Base-by-base conservation (phyloP, 2,329 filamentous ascomycete species). In the Cordyceps militaris region DNA sequence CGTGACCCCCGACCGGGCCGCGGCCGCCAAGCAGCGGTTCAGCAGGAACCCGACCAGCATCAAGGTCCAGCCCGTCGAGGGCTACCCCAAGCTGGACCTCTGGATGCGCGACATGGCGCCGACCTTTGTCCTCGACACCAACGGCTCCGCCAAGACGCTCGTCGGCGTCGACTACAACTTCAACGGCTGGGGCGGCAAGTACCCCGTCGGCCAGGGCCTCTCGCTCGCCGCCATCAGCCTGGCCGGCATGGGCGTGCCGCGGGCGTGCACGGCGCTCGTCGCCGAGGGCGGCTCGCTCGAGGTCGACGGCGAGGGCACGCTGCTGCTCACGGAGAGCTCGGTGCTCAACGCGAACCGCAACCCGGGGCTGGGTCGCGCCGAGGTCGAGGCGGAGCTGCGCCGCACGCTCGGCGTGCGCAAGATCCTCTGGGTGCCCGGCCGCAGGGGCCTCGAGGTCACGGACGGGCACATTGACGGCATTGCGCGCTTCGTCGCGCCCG, bases 321-420 rank as follows among this genome's bases (percentile, higher is more conserved):
- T 70, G 1, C 21, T 69, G 2, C 54, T 63, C 0, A 67, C 66
- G 0, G 65, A 69, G 24, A 70, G 66, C 50, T 63, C 64, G 1
- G 62, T 70, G 9, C 16, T 69, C 40, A 70, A 69, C 54, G 46
- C 62, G 8, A 70, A 70, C 43, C 59, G 67, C 4, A 70, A 70
- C 44, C 64, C 63, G 0, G 61, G 61, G 0, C 30, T 56, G 26
- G 59, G 47, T 34, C 64, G 61, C 10, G 2, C 56, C 11, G 61
- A 66, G 0, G 42, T 70, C 5, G 68, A 69, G 19, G 49, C 34
- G 2, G 59, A 65, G 26, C 63, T 70, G 7, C 21, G 21, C 1
- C 51, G 56, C 4, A 57, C 46, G 1, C 58, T 70, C 0, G 68
- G 68, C 3, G 59, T 66, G 11, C 26, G 55, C 2, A 70, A 67